Base-by-base conservation (phyloP, 2,329 filamentous ascomycete species). In the Aureobasidium sp. region DNA sequence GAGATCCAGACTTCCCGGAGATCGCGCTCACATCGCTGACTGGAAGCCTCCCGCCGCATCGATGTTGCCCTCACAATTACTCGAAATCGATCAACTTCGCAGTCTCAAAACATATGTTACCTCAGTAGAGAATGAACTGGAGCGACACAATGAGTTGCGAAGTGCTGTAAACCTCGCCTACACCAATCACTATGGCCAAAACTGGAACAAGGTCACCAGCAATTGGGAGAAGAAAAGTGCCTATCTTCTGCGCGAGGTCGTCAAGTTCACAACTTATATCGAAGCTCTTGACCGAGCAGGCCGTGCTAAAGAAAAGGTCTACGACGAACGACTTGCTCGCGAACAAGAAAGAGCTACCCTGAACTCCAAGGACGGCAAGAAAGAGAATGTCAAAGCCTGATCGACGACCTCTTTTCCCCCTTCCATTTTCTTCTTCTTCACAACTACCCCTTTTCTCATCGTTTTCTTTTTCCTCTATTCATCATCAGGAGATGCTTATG, bases 171-270 rank as follows among this genome's bases (percentile, higher is more conserved):
- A 92, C 61, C 81, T 96, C 59, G 91, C 94, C 29, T 65, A 84
- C 81, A 97, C 95, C 72, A 91, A 90, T 15, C 89, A 91, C 3
- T 85, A 91, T 34, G 88, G 93, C 64, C 82, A 85, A 41, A 97
- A 97, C 69, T 84, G 87, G 16, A 79, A 79, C 65, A 92, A 89
- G 74, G 91, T 93, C 16, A 93, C 97, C 89, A 82, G 87, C 25
- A 99, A 99, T 74, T 99, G 94, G 93, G 92, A 99, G 78, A 86
- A 89, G 70, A 97, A 97, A 78, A 95, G 90, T 61, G 87, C 90
- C 36, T 96, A 97, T 72, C 78, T 99, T 44, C 81, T 97, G 13
- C 82, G 90, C 39, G 94, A 99, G 77, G 97, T 95, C 73, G 91
- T 97, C 74, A 97, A 97, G 75, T 97, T 96, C 77, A 82, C 88